Conservation (phyloP, 2,329 filamentous ascomycete species). For the Hypoxylon sp. region DNA sequence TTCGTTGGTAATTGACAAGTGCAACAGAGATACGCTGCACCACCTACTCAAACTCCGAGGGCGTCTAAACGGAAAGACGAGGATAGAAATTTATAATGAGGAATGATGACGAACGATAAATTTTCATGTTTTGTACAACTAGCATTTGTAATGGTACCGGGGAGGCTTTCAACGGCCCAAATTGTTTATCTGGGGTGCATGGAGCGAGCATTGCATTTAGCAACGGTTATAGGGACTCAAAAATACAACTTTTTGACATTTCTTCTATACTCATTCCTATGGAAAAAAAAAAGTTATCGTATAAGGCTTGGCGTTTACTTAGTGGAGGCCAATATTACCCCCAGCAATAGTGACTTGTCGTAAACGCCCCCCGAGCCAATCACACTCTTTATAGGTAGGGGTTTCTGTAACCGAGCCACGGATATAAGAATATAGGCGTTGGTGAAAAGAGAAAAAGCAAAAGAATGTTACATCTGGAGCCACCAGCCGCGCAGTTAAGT, state of each 20-base stretch:
- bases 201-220: not conserved
- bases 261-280: not conserved
- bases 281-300: not conserved
- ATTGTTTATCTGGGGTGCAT: not conserved
- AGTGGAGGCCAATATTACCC: not conserved
- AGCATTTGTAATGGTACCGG: not conserved
- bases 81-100: slow-evolving; percentile 27
- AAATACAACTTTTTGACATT: not conserved
- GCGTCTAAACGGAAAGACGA: slow-evolving; percentile 22
- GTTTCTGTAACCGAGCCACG: not conserved
- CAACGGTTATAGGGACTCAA: not conserved
- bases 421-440: not conserved
- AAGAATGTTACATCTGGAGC: not conserved
- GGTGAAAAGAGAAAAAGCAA: not conserved
- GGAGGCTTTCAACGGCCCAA: not conserved
- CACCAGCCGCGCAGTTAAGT: not conserved
- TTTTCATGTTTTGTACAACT: not conserved
- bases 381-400: not conserved
- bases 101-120: not conserved
- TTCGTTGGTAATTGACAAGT: slow-evolving; percentile 27
- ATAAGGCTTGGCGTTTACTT: not conserved
- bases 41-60: slow-evolving; percentile 21
- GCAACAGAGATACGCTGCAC: slow-evolving; percentile 32
- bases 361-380: not conserved
- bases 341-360: not conserved